Evolutionary conservation across 2,329 filamentous ascomycete species (phyloP).

Genomic region (Exophiala spinifera): DNA sequence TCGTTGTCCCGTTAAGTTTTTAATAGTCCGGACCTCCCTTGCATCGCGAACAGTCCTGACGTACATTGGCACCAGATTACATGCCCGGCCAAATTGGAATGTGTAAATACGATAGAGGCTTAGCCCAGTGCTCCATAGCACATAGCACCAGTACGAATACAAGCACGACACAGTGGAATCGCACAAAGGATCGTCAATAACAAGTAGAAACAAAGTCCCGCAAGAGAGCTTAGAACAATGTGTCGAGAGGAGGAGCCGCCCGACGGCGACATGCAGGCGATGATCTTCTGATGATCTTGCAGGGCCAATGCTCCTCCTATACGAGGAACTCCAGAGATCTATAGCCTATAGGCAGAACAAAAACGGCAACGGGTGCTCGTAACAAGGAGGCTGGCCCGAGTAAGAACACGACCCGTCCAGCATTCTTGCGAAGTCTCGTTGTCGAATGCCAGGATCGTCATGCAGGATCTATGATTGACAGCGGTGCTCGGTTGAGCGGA

Average conservation of each 20-base stretch:
- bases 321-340: too few relatives aligned
- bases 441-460: too few relatives aligned
- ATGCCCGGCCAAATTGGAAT: slow-evolving; percentile 21
- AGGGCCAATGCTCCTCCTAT: too few relatives aligned
- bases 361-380: too few relatives aligned
- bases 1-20: background rate
- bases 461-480: too few relatives aligned
- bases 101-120: slow-evolving; percentile 7
- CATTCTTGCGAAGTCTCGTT: too few relatives aligned
- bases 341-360: too few relatives aligned
- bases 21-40: slow-evolving; percentile 2
- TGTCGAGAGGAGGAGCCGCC: background rate
- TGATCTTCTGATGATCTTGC: background rate
- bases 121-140: background rate
- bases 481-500: too few relatives aligned
- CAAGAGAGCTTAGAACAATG: background rate
- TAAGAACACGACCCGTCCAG: too few relatives aligned
- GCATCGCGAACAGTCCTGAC: slow-evolving; percentile 15
- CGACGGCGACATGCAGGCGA: background rate
- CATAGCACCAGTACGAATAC: background rate
- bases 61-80: slow-evolving; percentile 8
- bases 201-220: background rate
- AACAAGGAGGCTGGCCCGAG: too few relatives aligned
- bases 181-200: background rate
- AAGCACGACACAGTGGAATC: background rate